Evolutionary conservation across 176 grass and related monocot genomes (phyloP), one percentile per base, ranked within the genome.

Genomic region (Rhynchospora breviuscula): DNA sequence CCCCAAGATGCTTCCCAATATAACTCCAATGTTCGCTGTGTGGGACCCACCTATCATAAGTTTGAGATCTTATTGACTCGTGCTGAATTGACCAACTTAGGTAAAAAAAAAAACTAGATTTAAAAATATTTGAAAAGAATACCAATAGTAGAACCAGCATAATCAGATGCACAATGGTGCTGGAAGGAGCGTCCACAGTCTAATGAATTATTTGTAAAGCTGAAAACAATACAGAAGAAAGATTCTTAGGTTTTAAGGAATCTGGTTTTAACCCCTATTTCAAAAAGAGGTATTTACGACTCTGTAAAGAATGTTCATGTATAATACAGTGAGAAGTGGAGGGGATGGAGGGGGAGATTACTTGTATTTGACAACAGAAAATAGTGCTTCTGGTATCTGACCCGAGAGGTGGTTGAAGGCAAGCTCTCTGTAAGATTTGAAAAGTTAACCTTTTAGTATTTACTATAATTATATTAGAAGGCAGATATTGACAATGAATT

Each of bases 341-440:
- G 13, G 31, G 25, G 40, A 52, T 52, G 40, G 12, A 54, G 22
- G 23, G 63, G n/a, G 63, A 26, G 33, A 70, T 80, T 86, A 90
- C 88, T 90, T 90, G 80, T 86, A 90, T 69, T 21, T 84, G 81
- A 15, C 64, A 33, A 15, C 64, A 33, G 84, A 62, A 84, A 90
- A 90, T 62, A 90, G 88, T 40, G 31, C 3, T 70, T 80, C 85
- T 79, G 88, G 88, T 87, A 90, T 90, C 79, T 75, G 71, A 57
- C 88, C 88, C 2, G 64, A 80, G 54, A 90, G 85, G 83, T 47
- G 52, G 85, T 90, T 90, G 85, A 84, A 87, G 54, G 88, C 88
- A 69, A 90, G 63, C 17, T 84, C 80, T 67, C 88, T 90, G 80
- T 33, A 48, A 67, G 83, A 54, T 76, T 47, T 1, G 33, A 79